These are phyloP conservation scores for Graphiopsis chlorocephala DNA, from an alignment of 2,329 filamentous ascomycete species.

Conservation along the genomic window DNA sequence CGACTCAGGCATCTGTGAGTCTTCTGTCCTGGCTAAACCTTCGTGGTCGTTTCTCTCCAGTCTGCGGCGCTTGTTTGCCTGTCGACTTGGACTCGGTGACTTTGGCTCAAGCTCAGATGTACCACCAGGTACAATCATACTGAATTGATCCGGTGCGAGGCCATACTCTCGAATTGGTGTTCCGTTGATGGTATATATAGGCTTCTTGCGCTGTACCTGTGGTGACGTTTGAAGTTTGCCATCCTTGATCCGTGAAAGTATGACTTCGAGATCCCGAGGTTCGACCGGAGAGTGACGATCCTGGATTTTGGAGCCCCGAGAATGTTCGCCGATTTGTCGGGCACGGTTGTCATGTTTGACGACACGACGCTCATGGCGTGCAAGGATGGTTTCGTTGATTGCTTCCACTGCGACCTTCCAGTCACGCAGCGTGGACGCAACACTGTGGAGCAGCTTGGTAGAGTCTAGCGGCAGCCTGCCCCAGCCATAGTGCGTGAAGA, in stretches of 20 bases:
- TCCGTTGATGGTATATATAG: background rate
- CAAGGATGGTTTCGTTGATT: background rate
- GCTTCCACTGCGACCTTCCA: background rate
- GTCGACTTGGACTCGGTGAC: background rate
- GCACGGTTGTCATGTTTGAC: background rate
- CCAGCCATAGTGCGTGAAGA: constrained; percentile 3
- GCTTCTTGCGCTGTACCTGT: background rate
- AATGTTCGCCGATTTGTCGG: background rate
- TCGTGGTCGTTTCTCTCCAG: background rate
- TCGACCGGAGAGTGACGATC: background rate
- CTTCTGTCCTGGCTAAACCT: background rate
- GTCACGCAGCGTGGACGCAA: background rate
- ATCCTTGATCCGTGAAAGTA: background rate
- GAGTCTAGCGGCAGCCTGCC: background rate
- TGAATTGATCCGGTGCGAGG: background rate
- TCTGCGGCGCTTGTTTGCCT: background rate
- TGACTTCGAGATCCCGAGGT: background rate
- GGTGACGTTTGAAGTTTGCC: background rate
- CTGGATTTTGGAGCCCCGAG: background rate
- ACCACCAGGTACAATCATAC: background rate
- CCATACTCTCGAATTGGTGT: background rate
- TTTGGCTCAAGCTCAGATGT: background rate
- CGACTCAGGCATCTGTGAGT: background rate
- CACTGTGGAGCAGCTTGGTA: background rate
- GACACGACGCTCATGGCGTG: background rate